phyloP scores from a whole-genome alignment of 805 yeast genomes.

The fission yeast (Schizosaccharomyces pombe) region DNA sequence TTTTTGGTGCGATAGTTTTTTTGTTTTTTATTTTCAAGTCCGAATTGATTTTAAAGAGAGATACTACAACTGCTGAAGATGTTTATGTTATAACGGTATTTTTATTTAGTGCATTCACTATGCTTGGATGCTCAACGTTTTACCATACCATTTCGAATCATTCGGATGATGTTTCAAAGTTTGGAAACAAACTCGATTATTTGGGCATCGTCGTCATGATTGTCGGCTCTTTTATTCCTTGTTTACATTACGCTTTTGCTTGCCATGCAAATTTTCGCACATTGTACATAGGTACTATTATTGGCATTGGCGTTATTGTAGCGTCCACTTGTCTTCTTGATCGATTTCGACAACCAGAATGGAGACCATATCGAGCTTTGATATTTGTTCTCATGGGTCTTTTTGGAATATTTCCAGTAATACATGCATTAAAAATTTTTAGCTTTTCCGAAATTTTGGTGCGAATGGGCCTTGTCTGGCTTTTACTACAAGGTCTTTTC shows the following conservation, averaged over 20 bases:
- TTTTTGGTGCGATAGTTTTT: conserved; percentile 16
- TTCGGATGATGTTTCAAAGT: conserved; percentile 27
- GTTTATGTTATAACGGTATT: conserved; percentile 29
- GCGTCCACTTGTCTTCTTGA: conserved; percentile 39
- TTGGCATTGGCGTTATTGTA: conserved; percentile 36
- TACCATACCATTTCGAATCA: conserved; percentile 51
- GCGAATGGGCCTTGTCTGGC: conserved; percentile 37
- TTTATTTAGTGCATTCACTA: conserved; percentile 32
- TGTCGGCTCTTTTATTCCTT: conserved; percentile 34
- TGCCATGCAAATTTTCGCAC: conserved; percentile 17
- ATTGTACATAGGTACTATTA: conserved; percentile 21
- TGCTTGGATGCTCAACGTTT: conserved; percentile 38
- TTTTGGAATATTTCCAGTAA: conserved; percentile 49
- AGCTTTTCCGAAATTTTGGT: conserved; percentile 15
- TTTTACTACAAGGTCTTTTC: conserved; percentile 44
- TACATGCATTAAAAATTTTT: conserved; percentile 26
- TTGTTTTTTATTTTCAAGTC: conserved; percentile 9
- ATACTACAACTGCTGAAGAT: conserved; percentile 16
- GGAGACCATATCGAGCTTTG: conserved; percentile 54
- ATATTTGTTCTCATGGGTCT: conserved; percentile 66
- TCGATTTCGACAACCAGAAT: conserved; percentile 40
- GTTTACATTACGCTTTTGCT: conserved; percentile 24
- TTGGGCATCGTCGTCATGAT: conserved; percentile 50
- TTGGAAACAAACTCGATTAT: conserved; percentile 52
- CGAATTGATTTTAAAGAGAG: conserved; percentile 11